Conservation (phyloP, 2,329 filamentous ascomycete species). For the Neofusicoccum ribis region DNA sequence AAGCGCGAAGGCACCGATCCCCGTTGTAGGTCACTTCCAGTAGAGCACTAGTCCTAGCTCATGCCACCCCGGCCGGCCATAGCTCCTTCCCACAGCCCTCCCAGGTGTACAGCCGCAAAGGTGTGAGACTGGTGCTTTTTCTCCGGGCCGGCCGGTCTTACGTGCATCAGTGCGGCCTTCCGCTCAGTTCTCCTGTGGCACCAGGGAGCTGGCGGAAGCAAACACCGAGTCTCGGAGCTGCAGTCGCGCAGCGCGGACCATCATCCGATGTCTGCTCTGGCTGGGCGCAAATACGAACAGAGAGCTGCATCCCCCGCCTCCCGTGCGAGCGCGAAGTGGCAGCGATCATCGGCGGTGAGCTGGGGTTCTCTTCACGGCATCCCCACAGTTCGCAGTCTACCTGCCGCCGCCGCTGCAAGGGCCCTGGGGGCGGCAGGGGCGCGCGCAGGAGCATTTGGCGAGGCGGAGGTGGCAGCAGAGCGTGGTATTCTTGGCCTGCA, state of each 20-base stretch:
- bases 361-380: constrained; percentile 2
- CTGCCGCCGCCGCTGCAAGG: background rate
- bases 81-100: background rate
- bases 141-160: background rate
- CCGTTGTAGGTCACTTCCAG: constrained; percentile 3
- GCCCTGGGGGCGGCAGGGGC: background rate
- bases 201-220: background rate
- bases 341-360: constrained; percentile 17
- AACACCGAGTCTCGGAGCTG: background rate
- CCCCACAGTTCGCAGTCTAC: constrained; percentile 9
- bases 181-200: background rate
- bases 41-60: background rate
- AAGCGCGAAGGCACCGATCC: background rate
- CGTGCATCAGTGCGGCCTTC: background rate
- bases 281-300: constrained; percentile 4
- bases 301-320: constrained; percentile 8
- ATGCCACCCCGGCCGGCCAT: background rate
- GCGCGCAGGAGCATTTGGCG: background rate
- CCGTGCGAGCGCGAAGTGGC: background rate
- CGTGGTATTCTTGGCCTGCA: background rate
- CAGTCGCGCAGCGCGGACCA: background rate
- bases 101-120: background rate
- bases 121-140: constrained; percentile 1
- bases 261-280: constrained; percentile 3
- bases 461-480: constrained; percentile 1